phyloP scores from a whole-genome alignment of 2,329 filamentous ascomycete species.

The Arthrobotrys iridis region DNA sequence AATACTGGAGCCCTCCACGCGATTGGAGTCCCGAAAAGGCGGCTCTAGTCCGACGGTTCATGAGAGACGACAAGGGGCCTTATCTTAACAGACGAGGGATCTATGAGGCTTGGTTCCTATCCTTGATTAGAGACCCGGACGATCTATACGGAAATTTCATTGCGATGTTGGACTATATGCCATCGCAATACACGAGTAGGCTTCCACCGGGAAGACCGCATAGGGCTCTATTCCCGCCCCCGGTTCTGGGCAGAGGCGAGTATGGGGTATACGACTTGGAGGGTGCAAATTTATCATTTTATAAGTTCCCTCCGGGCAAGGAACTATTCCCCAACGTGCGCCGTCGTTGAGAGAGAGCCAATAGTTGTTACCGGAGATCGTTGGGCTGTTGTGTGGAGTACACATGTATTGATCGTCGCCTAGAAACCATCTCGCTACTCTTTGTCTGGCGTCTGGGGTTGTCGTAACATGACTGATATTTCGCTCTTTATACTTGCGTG shows the following conservation, averaged over 20 bases:
- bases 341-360: too few species aligned
- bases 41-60: not conserved
- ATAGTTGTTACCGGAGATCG: not conserved
- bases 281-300: not conserved
- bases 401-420: not conserved
- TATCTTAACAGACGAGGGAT: not conserved
- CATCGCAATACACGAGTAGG: not conserved
- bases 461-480: not conserved
- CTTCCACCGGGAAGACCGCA: slow-evolving; percentile 8
- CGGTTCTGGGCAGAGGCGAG: not conserved
- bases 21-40: not conserved
- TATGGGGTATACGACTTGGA: slow-evolving; percentile 4
- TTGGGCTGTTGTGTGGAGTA: not conserved
- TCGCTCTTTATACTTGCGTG: too few species aligned
- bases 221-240: not conserved
- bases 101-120: slow-evolving; percentile 5
- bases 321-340: not conserved
- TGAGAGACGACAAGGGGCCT: not conserved
- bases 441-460: not conserved
- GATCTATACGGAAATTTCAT: slow-evolving; percentile 7
- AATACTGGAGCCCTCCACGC: not conserved
- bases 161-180: not conserved
- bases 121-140: not conserved
- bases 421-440: not conserved
- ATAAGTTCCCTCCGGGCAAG: not conserved